Percentiles rank a stretch among this genome's conserved stretches.
Evolutionary conservation across 169 alveolate genomes (phyloP).

Genomic region (Neospora caninum): DNA sequence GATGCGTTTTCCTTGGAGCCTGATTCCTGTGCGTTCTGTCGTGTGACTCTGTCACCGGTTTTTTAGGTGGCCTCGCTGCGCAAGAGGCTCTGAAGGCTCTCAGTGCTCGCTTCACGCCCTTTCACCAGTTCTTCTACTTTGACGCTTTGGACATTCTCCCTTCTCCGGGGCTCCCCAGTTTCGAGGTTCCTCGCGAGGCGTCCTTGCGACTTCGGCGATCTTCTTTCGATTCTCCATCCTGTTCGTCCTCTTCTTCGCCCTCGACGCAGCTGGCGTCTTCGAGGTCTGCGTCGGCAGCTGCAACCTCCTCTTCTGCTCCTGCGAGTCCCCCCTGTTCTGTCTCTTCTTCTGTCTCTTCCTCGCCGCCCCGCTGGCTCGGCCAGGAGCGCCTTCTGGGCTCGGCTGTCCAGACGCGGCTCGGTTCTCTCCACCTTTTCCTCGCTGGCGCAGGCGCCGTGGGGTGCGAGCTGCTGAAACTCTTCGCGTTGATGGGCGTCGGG

Average conservation of each 20-base stretch:
- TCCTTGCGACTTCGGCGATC: too few relatives aligned
- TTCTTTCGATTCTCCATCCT: too few relatives aligned
- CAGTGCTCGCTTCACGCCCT: constrained; percentile 61
- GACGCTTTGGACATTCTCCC: constrained; percentile 43
- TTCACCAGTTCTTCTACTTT: constrained; percentile 47
- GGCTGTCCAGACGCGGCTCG: constrained; percentile 49
- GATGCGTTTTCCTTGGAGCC: too few relatives aligned
- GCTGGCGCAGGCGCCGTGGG: constrained; percentile 98
- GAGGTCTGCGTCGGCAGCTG: not conserved
- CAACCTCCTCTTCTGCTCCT: not conserved
- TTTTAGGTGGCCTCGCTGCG: constrained; percentile 66
- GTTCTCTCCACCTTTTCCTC: constrained; percentile 77
- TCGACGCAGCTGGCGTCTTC: not conserved
- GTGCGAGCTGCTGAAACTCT: constrained; percentile 96
- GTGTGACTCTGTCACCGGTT: too few relatives aligned
- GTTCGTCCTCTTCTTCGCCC: not conserved
- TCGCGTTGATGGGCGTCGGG: constrained; percentile 95
- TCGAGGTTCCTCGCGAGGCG: too few relatives aligned
- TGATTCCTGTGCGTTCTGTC: too few relatives aligned
- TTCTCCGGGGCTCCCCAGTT: not conserved
- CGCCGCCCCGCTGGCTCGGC: constrained; percentile 44
- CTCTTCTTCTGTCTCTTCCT: constrained; percentile 2
- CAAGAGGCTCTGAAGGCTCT: constrained; percentile 66
- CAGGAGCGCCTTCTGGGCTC: constrained; percentile 60
- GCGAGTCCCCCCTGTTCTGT: not conserved